Evolutionary conservation across 148 eudicot genomes (phyloP), one percentile per base, ranked within the genome.

Genomic region (Arbutus unedo): DNA sequence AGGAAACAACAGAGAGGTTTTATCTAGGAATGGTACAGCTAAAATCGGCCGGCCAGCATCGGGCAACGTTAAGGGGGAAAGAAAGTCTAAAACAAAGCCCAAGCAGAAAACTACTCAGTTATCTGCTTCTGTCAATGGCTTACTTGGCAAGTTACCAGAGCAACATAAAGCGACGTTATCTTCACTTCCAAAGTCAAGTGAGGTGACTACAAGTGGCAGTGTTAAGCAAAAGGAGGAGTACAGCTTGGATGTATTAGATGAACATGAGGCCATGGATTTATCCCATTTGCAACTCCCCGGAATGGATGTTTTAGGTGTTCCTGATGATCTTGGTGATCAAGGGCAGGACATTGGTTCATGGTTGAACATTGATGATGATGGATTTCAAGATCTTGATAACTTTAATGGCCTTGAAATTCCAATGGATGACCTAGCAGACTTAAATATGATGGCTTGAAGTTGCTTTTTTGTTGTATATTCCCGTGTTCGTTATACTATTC

Each of bases 281-380:
- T 91, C 92, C 64, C 85, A 84, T 70, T 86, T 92, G 71, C 91
- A 92, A 84, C 81, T 88, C 67, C 91, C 93, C 48, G 93, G 83
- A 55, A 87, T 91, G 85, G 93, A 89, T 83, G 89, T 79, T 62
- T 64, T 88, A 81, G 91, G 86, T 50, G 91, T 72, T 76, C 83
- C 88, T 67, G 90, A 86, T 83, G 94, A 91, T 82, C 86, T 91
- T 77, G 91, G 83, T 77, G 91, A 82, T 79, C 91, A 89, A 83
- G 93, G 91, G 82, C 84, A 91, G 81, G 95, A 92, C 80, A 77
- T 93, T 83, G 93, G 88, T 80, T 93, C 96, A 19, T 93, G 96
- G 96, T 87, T 93, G 83, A 93, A 91, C 85, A 89, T 93, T 38
- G 93, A 89, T 54, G 96, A 91, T 62, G 93, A 91, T n/a, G 90